These are phyloP conservation scores for Globisporangium polare DNA, from an alignment of 352 stramenopile species.

Conservation along the genomic window DNA sequence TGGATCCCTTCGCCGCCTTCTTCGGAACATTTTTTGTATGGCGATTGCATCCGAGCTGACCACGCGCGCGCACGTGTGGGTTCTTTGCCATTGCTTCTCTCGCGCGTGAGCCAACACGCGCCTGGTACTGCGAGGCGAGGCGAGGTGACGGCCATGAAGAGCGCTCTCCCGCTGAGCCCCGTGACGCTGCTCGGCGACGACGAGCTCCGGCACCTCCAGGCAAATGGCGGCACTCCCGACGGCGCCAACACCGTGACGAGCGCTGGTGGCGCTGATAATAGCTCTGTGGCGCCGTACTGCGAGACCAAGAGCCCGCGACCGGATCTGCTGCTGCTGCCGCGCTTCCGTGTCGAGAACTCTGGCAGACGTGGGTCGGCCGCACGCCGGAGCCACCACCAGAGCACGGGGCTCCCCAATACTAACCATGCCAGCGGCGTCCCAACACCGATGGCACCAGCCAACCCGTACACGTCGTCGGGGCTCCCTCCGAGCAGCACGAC, in stretches of 20 bases:
- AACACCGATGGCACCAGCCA: neutral
- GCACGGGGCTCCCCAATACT: neutral
- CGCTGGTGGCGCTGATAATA: neutral
- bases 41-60: no score
- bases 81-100: neutral
- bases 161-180: conserved; percentile 4
- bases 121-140: neutral
- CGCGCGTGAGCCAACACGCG: neutral
- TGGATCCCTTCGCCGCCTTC: conserved; percentile 3
- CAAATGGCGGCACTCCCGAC: neutral
- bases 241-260: neutral
- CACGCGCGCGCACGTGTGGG: neutral
- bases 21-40: neutral
- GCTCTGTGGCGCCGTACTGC: conserved; percentile 3
- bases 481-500: neutral
- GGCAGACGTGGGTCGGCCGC: neutral
- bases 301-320: conserved; percentile 9
- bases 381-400: neutral
- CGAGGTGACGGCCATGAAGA: conserved; percentile 5
- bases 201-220: neutral
- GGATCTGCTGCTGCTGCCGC: conserved; percentile 9
- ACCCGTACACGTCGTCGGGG: neutral
- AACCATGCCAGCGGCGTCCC: neutral
- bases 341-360: conserved; percentile 4
- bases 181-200: conserved; percentile 13